Evolutionary conservation across 768 basidiomycete species (phyloP).

Genomic region (Zangia roseola): DNA sequence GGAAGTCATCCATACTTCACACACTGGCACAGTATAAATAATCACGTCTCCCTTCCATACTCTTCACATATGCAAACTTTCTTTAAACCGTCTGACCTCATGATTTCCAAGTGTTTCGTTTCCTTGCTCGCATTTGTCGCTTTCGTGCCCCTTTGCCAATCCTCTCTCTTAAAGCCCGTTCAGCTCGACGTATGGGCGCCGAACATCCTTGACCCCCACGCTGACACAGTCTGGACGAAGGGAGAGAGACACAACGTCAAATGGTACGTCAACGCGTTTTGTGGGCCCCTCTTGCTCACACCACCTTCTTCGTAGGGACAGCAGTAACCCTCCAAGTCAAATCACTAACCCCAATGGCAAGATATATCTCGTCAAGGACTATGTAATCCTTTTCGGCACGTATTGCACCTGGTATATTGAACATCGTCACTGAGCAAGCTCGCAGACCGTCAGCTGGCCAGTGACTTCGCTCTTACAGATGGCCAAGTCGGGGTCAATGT

Average conservation of each 20-base stretch:
- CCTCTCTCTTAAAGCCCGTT: not conserved
- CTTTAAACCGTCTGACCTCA: not conserved
- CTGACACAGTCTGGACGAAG: constrained; percentile 22
- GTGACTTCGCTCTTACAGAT: constrained; percentile 27
- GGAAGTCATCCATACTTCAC: too few relatives aligned
- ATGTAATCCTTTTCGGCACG: constrained; percentile 24
- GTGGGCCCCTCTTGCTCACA: not conserved
- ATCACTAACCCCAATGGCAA: constrained; percentile 34
- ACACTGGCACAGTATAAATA: too few relatives aligned
- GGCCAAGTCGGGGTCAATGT: constrained; percentile 28
- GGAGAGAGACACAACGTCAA: constrained; percentile 23
- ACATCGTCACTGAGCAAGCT: constrained; percentile 3
- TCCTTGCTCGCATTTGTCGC: not conserved
- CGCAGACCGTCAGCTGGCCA: constrained; percentile 25
- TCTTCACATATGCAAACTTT: too few relatives aligned
- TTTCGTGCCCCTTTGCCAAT: constrained; percentile 7
- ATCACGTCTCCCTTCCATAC: too few relatives aligned
- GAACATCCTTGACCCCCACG: constrained; percentile 21
- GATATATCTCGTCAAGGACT: constrained; percentile 28
- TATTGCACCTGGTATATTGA: constrained; percentile 4
- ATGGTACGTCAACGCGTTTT: constrained; percentile 24
- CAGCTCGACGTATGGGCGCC: constrained; percentile 28
- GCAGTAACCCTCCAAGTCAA: constrained; percentile 17
- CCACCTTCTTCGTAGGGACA: constrained; percentile 28
- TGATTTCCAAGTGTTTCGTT: too few relatives aligned